phyloP scores from a whole-genome alignment of 306 rosid genomes.

The Luffa aegyptiaca region DNA sequence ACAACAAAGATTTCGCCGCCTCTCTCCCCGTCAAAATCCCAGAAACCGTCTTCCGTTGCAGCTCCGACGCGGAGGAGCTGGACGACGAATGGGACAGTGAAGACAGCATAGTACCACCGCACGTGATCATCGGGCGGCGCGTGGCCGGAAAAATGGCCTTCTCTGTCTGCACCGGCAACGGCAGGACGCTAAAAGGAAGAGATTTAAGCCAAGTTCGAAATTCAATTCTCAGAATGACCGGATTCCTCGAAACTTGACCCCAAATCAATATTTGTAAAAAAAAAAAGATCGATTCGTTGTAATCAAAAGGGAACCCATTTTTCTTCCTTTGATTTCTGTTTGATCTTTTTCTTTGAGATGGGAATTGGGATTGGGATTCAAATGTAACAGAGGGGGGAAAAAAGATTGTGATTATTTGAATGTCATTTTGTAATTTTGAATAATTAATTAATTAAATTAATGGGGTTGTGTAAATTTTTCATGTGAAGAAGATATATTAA shows the following conservation, averaged over 20 bases:
- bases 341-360: neutral
- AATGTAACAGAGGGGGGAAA: neutral
- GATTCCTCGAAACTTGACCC: conserved; percentile 57
- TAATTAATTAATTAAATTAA: neutral
- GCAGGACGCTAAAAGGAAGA: conserved; percentile 82
- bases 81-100: conserved; percentile 25
- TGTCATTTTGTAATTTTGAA: neutral
- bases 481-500: neutral
- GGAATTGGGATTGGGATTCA: neutral
- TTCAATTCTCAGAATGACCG: conserved; percentile 79
- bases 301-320: neutral
- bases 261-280: neutral
- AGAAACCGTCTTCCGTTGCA: neutral
- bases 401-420: neutral
- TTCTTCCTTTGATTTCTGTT: neutral
- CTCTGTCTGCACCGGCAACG: conserved; percentile 66
- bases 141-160: conserved; percentile 57
- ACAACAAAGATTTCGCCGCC: conserved; percentile 7
- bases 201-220: conserved; percentile 82
- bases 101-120: conserved; percentile 73
- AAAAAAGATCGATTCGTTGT: neutral
- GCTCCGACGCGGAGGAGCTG: neutral
- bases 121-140: conserved; percentile 44
- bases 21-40: conserved; percentile 63
- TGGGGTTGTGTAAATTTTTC: neutral